phyloP scores from a whole-genome alignment of 106 monocot species.

The Narthecium ossifragum region DNA sequence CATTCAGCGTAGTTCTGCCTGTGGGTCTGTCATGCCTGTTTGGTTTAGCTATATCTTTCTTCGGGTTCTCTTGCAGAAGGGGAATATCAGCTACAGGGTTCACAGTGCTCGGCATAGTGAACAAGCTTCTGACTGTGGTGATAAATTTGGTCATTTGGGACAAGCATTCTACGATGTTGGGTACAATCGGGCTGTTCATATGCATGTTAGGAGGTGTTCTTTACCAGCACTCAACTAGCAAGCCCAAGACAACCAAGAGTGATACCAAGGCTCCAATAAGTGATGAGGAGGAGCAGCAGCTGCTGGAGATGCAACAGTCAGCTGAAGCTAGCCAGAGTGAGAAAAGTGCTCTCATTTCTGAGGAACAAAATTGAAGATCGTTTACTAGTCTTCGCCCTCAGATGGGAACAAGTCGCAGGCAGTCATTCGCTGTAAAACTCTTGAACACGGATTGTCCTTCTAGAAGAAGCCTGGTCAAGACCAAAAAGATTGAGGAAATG shows the following conservation, averaged over 20 bases:
- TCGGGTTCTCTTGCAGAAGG: slow-evolving; percentile 62
- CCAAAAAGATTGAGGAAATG: no score
- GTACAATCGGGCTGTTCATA: slow-evolving; percentile 29
- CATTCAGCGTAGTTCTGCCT: slow-evolving; percentile 37
- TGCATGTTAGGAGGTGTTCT: slow-evolving; percentile 40
- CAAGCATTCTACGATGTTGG: slow-evolving; percentile 35
- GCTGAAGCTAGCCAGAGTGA: slow-evolving; percentile 1
- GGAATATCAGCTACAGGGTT: slow-evolving; percentile 70
- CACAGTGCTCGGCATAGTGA: slow-evolving; percentile 58
- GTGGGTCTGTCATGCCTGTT: slow-evolving; percentile 63
- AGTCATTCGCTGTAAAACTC: no score
- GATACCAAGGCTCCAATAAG: not conserved
- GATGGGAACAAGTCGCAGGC: no score
- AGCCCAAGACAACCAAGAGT: slow-evolving; percentile 9
- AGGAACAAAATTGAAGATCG: not conserved
- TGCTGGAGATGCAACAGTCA: slow-evolving; percentile 23
- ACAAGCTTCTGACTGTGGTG: slow-evolving; percentile 37
- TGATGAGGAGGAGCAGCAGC: slow-evolving; percentile 28
- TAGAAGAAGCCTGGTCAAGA: no score
- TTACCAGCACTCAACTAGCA: slow-evolving; percentile 33
- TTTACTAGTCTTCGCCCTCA: no score
- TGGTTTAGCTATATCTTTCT: slow-evolving; percentile 68
- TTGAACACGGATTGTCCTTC: no score
- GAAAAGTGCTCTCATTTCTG: not conserved
- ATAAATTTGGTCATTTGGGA: slow-evolving; percentile 44